A percentile compares a stretch with the other conserved stretches of the same genome.
These are phyloP conservation scores for Dactylonectria macrodidyma DNA, from an alignment of 2,329 filamentous ascomycete genomes.

Conservation along the genomic window DNA sequence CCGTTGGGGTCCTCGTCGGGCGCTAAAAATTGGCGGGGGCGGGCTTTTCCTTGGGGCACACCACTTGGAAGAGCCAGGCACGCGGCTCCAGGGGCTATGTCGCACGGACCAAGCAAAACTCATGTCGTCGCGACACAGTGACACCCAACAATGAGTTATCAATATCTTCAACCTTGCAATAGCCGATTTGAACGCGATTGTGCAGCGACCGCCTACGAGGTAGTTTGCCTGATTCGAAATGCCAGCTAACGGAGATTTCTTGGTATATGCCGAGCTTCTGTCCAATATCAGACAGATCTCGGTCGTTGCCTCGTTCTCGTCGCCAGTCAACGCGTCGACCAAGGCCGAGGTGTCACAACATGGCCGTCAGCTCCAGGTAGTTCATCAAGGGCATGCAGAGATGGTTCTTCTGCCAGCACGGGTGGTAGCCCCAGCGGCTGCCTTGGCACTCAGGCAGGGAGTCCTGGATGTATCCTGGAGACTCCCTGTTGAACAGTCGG, in stretches of 20 bases:
- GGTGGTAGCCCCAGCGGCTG: slow-evolving; percentile 51
- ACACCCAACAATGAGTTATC: background rate
- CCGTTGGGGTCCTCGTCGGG: slow-evolving; percentile 45
- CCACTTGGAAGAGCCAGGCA: background rate
- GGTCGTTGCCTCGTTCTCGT: slow-evolving; percentile 66
- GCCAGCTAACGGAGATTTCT: slow-evolving; percentile 40
- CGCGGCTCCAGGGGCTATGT: slow-evolving; percentile 5
- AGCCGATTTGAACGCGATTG: background rate
- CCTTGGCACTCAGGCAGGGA: slow-evolving; percentile 56
- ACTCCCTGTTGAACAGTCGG: slow-evolving; percentile 58
- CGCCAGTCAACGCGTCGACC: slow-evolving; percentile 60
- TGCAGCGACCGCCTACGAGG: background rate
- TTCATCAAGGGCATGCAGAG: slow-evolving; percentile 59
- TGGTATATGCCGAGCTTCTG: slow-evolving; percentile 76
- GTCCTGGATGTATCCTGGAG: slow-evolving; percentile 66
- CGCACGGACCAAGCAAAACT: slow-evolving; percentile 40
- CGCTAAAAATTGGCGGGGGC: slow-evolving; percentile 47
- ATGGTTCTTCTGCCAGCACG: slow-evolving; percentile 60
- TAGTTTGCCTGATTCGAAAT: slow-evolving; percentile 20
- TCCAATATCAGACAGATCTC: slow-evolving; percentile 76
- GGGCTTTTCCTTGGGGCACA: slow-evolving; percentile 40
- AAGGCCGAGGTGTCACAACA: slow-evolving; percentile 60
- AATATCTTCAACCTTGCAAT: background rate
- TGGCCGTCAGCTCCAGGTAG: slow-evolving; percentile 62
- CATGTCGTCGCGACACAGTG: slow-evolving; percentile 7